Evolutionary conservation across 371 early-diverging fungal genomes (phyloP), one percentile per base, ranked within the genome.

Genomic region (Capniomyces stellatus): DNA sequence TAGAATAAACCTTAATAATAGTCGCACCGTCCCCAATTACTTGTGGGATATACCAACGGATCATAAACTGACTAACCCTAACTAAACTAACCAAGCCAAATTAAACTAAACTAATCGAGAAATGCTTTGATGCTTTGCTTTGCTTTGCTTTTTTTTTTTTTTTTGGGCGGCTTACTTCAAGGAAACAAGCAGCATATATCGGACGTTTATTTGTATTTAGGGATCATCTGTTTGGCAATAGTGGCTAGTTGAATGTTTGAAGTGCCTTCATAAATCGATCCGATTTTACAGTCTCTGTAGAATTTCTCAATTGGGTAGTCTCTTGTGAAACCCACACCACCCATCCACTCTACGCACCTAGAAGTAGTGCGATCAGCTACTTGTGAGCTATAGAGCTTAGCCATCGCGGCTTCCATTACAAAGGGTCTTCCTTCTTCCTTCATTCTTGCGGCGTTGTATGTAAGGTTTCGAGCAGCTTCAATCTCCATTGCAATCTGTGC

Each of bases 171-270:
- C n/a, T n/a, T n/a, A n/a, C n/a, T n/a, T n/a, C n/a, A n/a, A n/a
- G n/a, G n/a, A n/a, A n/a, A n/a, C n/a, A n/a, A n/a, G n/a, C n/a
- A n/a, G n/a, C n/a, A n/a, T n/a, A n/a, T n/a, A n/a, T n/a, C n/a
- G n/a, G n/a, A n/a, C n/a, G n/a, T n/a, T n/a, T n/a, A n/a, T 35
- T 75, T 71, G 62, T 87, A 87, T 59, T 79, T 62, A 59, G 73
- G 71, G 52, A 74, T 59, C 47, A 94, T 59, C 40, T 79, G 60
- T 76, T 94, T 94, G 60, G 95, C 95, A 64, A 97, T 93, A 43
- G 97, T 97, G 71, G 84, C 81, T 52, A 94, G 79, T 69, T 94
- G 95, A 62, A 96, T 94, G 76, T 96, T 96, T 65, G 83, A 87
- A 53, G 94, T 93, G 50, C 76, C 77, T 58, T 79, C 80, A 66